Percentiles rank a stretch among this genome's conserved stretches.
Evolutionary conservation across 192 early-diverging fungal species (phyloP).

Genomic region (Backusella psychrophila): DNA sequence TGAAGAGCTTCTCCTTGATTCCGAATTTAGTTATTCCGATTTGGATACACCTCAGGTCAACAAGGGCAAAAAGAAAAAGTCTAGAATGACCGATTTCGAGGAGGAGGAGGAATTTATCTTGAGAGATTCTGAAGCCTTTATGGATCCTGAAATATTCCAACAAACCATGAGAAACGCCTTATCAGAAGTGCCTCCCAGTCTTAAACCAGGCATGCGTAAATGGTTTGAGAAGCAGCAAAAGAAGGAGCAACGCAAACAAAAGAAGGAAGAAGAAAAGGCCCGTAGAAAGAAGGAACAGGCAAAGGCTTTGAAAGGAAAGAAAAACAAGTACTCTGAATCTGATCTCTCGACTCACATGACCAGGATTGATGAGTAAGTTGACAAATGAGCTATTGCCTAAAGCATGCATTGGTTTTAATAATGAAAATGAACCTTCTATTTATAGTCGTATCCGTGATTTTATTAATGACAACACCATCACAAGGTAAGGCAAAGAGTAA

Average conservation of each 20-base stretch:
- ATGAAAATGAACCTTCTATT: background rate
- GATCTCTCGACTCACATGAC: background rate
- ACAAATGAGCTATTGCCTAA: background rate
- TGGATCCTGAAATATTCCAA: constrained; percentile 10
- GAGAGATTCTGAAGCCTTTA: background rate
- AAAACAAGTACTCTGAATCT: background rate
- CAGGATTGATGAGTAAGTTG: constrained; percentile 10
- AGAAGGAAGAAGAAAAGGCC: background rate
- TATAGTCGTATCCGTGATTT: constrained; percentile 23
- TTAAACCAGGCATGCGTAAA: constrained; percentile 21
- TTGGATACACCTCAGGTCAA: background rate
- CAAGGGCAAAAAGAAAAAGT: background rate
- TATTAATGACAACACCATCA: constrained; percentile 30
- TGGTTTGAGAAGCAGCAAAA: constrained; percentile 15
- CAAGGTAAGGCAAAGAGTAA: constrained; percentile 9
- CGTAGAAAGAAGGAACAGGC: background rate
- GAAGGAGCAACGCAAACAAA: background rate
- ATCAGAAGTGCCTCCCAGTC: constrained; percentile 15
- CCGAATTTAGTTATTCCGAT: background rate
- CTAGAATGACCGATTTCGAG: background rate
- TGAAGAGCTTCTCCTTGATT: background rate
- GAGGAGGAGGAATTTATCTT: constrained; percentile 9
- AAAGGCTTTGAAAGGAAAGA: background rate
- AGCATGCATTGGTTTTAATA: background rate
- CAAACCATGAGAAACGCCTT: constrained; percentile 14